Conservation (phyloP, 1,139 yeast species). For the Geotrichum bryndzae region DNA sequence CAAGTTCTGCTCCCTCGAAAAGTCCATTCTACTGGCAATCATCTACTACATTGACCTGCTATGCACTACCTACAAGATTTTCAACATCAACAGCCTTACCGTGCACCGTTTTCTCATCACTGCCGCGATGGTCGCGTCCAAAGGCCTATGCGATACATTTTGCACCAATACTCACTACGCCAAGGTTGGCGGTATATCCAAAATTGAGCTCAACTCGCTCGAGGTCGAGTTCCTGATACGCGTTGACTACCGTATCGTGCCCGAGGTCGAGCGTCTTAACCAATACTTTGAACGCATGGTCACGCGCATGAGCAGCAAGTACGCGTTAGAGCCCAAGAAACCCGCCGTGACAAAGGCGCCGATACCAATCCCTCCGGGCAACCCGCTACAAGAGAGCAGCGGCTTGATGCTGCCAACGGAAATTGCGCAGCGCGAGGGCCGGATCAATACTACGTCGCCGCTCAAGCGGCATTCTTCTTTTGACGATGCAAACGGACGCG, state of each 20-base stretch:
- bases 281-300: constrained; percentile 36
- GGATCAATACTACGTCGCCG: constrained; percentile 16
- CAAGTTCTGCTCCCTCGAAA: constrained; percentile 78
- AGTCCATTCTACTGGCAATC: constrained; percentile 70
- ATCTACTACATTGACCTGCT: constrained; percentile 85
- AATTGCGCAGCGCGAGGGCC: constrained; percentile 19
- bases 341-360: background rate
- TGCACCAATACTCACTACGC: constrained; percentile 93
- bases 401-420: constrained; percentile 19
- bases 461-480: constrained; percentile 16
- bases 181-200: constrained; percentile 89
- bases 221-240: constrained; percentile 82
- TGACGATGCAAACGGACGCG: background rate
- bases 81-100: constrained; percentile 82
- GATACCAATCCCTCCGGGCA: background rate
- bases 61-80: constrained; percentile 69
- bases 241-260: constrained; percentile 72
- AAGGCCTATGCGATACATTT: constrained; percentile 89
- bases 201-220: constrained; percentile 75
- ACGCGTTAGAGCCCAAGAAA: constrained; percentile 18
- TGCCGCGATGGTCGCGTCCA: constrained; percentile 86
- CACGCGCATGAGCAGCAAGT: constrained; percentile 23
- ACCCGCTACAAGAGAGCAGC: background rate
- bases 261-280: constrained; percentile 38
- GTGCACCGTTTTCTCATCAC: constrained; percentile 88